These are phyloP conservation scores for Collybia sordida DNA, from an alignment of 768 basidiomycete genomes.

Conservation along the genomic window DNA sequence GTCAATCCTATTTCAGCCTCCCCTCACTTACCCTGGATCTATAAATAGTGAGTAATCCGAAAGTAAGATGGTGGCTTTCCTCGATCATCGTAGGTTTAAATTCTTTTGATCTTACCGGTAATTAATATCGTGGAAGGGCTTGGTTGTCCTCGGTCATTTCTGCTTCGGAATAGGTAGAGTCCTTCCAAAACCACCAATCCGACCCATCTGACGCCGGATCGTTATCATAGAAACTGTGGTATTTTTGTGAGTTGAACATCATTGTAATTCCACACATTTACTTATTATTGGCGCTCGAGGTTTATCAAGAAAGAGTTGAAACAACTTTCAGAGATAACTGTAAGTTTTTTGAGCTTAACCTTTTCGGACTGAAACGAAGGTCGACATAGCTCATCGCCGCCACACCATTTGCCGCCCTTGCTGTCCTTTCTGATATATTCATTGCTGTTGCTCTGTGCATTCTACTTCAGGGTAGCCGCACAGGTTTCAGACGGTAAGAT, in stretches of 20 bases:
- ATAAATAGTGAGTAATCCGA: slow-evolving; percentile 27
- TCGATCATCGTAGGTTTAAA: slow-evolving; percentile 24
- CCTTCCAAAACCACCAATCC: not conserved
- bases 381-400: slow-evolving; percentile 34
- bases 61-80: slow-evolving; percentile 30
- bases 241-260: slow-evolving; percentile 21
- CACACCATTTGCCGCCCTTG: slow-evolving; percentile 42
- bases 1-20: not conserved
- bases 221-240: slow-evolving; percentile 28
- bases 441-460: slow-evolving; percentile 42
- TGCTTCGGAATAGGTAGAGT: slow-evolving; percentile 36
- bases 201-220: too few species aligned
- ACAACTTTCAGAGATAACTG: slow-evolving; percentile 32
- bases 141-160: slow-evolving; percentile 26
- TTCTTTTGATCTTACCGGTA: not conserved
- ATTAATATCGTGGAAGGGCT: slow-evolving; percentile 15
- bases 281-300: slow-evolving; percentile 14
- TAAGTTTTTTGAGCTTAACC: slow-evolving; percentile 10
- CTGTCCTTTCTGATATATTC: slow-evolving; percentile 44
- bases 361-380: not conserved
- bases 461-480: slow-evolving; percentile 38
- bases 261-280: not conserved
- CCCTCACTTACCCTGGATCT: not conserved
- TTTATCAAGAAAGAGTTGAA: slow-evolving; percentile 35
- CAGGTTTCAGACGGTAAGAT: slow-evolving; percentile 30